Conservation (phyloP, 768 basidiomycete species). For the Solioccasus polychromus region DNA sequence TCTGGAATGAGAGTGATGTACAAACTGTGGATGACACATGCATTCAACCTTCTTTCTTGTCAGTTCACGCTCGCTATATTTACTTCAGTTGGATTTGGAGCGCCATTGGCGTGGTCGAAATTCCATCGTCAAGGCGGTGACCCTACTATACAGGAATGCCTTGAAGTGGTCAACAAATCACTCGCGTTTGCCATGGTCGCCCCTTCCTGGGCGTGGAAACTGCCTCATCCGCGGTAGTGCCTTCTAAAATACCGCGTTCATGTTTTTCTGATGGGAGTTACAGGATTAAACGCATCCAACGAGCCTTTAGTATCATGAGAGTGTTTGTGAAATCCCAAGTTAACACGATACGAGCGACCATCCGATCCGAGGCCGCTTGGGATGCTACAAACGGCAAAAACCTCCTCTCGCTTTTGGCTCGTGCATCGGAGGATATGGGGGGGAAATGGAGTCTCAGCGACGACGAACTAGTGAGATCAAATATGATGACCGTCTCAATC, state of each 20-base stretch:
- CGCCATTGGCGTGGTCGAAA: constrained; percentile 12
- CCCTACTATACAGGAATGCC: constrained; percentile 7
- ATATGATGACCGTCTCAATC: no score
- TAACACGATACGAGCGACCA: not conserved
- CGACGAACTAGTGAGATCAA: constrained; percentile 19
- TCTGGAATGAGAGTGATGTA: not conserved
- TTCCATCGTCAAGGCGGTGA: constrained; percentile 5
- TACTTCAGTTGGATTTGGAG: constrained; percentile 20
- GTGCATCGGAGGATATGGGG: constrained; percentile 14
- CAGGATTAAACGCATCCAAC: constrained; percentile 16
- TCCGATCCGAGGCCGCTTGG: constrained; percentile 4
- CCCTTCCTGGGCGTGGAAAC: constrained; percentile 21
- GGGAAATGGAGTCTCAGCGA: constrained; percentile 14
- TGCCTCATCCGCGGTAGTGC: constrained; percentile 14
- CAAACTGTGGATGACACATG: no score
- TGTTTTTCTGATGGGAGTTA: not conserved
- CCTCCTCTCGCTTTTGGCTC: constrained; percentile 14
- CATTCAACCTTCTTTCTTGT: no score
- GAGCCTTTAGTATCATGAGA: constrained; percentile 16
- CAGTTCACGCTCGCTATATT: constrained; percentile 18
- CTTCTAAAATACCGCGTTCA: not conserved
- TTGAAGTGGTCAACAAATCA: constrained; percentile 5
- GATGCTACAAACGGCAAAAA: constrained; percentile 1
- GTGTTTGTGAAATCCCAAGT: constrained; percentile 18
- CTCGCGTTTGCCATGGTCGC: not conserved